Percentiles rank a stretch among this genome's conserved stretches.
Evolutionary conservation across 768 basidiomycete genomes (phyloP).

Genomic region (Mycena metata): DNA sequence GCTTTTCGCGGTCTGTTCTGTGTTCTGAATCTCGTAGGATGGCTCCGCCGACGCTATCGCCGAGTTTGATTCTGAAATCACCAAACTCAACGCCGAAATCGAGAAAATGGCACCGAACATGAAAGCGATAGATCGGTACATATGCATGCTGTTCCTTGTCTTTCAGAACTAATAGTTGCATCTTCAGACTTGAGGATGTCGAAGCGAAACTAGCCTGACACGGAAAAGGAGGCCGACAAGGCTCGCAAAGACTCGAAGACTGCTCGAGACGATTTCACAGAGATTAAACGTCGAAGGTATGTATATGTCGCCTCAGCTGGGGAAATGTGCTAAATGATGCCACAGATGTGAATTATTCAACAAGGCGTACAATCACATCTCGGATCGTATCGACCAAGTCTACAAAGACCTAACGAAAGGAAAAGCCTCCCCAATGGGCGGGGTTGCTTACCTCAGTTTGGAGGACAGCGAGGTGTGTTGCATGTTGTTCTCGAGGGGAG

Average conservation of each 20-base stretch:
- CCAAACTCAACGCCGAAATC: constrained; percentile 82
- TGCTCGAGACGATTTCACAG: constrained; percentile 94
- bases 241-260: constrained; percentile 90
- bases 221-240: constrained; percentile 93
- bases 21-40: constrained; percentile 54
- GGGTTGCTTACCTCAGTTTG: constrained; percentile 95
- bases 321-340: not conserved
- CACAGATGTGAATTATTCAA: constrained; percentile 86
- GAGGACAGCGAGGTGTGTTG: constrained; percentile 91
- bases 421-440: constrained; percentile 93
- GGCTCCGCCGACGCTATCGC: constrained; percentile 74
- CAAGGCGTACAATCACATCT: constrained; percentile 96
- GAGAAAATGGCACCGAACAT: constrained; percentile 96
- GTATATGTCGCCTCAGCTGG: constrained; percentile 32
- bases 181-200: constrained; percentile 81
- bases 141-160: not conserved
- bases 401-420: constrained; percentile 99
- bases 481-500: not conserved
- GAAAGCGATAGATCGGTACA: constrained; percentile 93
- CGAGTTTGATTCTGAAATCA: constrained; percentile 80
- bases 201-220: constrained; percentile 87
- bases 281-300: constrained; percentile 85
- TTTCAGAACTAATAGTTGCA: constrained; percentile 2
- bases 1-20: not conserved
- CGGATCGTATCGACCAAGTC: constrained; percentile 93